These are phyloP conservation scores for Daldinia concentrica DNA, from an alignment of 495 filamentous ascomycete genomes.

Conservation along the genomic window DNA sequence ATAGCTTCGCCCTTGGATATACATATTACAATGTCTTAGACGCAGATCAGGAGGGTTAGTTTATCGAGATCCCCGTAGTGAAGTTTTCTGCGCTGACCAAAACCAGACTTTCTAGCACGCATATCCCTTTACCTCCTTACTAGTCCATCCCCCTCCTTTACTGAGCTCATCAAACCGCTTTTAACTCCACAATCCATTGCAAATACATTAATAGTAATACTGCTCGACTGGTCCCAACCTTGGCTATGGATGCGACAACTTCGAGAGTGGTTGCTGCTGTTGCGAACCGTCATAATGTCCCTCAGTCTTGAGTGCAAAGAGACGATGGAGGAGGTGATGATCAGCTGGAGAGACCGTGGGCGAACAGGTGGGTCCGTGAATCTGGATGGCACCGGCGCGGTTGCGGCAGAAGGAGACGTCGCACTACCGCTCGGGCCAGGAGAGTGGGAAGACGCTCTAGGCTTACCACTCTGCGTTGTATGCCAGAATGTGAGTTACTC, in stretches of 20 bases:
- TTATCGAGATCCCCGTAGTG: background rate
- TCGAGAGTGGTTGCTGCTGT: conserved; percentile 83
- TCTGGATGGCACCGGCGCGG: conserved; percentile 56
- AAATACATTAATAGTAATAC: conserved; percentile 85
- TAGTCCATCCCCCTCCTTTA: conserved; percentile 82
- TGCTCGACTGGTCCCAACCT: conserved; percentile 91
- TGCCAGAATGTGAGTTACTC: conserved; percentile 81
- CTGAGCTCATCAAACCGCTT: conserved; percentile 83
- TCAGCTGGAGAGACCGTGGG: conserved; percentile 65
- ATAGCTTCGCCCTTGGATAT: conserved; percentile 92
- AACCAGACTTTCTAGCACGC: conserved; percentile 84
- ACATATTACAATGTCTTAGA: conserved; percentile 96
- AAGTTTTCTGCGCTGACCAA: conserved; percentile 18
- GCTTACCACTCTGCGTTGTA: conserved; percentile 88
- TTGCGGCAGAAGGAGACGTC: conserved; percentile 65
- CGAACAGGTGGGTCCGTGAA: conserved; percentile 61
- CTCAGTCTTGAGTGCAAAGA: conserved; percentile 80
- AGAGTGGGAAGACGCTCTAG: conserved; percentile 93
- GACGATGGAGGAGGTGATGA: conserved; percentile 85
- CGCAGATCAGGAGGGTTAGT: conserved; percentile 88
- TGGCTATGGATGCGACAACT: conserved; percentile 92
- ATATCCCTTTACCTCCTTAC: conserved; percentile 90
- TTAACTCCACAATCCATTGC: conserved; percentile 86
- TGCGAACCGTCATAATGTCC: conserved; percentile 76
- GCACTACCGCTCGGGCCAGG: conserved; percentile 84